phyloP scores from a whole-genome alignment of 352 stramenopile species.

The Achlya hypogyna region DNA sequence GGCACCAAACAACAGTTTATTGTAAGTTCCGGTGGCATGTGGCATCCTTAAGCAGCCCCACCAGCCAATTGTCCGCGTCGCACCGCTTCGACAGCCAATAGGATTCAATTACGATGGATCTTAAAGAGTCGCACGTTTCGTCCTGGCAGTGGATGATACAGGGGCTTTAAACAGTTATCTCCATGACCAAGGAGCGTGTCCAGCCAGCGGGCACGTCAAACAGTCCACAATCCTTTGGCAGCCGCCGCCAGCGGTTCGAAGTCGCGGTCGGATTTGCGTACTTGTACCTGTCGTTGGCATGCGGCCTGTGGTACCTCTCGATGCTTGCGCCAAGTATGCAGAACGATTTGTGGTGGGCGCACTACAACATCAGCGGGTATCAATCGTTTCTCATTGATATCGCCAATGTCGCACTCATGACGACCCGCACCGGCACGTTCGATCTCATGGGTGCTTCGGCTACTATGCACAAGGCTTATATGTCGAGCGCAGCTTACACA shows the following conservation, averaged over 20 bases:
- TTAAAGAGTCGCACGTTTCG: too few relatives aligned
- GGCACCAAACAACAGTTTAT: too few relatives aligned
- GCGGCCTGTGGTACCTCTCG: background rate
- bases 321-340: background rate
- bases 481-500: background rate
- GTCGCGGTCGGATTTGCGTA: background rate
- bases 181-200: background rate
- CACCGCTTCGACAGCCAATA: too few relatives aligned
- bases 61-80: too few relatives aligned
- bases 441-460: background rate
- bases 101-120: too few relatives aligned
- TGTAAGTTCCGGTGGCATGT: too few relatives aligned
- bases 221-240: background rate
- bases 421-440: background rate
- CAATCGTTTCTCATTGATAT: conserved; percentile 5
- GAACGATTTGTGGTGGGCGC: conserved; percentile 8
- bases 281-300: background rate
- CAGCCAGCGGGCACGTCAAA: background rate
- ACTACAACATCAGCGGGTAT: background rate
- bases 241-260: background rate
- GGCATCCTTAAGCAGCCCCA: too few relatives aligned
- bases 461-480: background rate
- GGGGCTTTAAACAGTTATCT: too few relatives aligned
- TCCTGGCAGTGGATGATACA: too few relatives aligned
- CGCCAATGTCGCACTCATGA: background rate